Evolutionary conservation across 441 rosid genomes (phyloP).

Genomic region (Populus hybrid): DNA sequence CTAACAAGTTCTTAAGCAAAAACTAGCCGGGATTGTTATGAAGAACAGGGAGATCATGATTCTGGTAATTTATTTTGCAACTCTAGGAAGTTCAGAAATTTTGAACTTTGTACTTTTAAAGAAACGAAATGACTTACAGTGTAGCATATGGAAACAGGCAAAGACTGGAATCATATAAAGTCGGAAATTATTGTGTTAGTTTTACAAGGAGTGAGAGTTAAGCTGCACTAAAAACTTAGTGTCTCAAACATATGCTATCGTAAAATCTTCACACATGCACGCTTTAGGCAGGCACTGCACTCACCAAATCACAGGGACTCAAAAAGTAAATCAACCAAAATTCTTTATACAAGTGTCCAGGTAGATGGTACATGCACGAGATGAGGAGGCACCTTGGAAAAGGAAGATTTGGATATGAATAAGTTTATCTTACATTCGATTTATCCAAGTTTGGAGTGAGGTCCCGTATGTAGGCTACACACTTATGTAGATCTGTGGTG

Average conservation of each 20-base stretch:
- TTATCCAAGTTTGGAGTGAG: slow-evolving; percentile 41
- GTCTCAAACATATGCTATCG: background rate
- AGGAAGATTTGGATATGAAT: background rate
- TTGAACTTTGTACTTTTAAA: background rate
- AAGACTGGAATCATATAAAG: background rate
- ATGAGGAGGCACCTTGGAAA: background rate
- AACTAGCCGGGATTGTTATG: background rate
- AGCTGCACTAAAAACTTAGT: background rate
- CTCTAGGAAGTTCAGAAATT: too few species aligned
- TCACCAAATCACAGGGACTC: background rate
- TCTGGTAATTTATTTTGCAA: too few species aligned
- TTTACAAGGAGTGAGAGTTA: background rate
- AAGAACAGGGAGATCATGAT: background rate
- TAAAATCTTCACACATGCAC: background rate
- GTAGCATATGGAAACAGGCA: background rate
- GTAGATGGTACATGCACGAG: background rate
- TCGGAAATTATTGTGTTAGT: background rate
- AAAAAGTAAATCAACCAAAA: background rate
- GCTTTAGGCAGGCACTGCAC: background rate
- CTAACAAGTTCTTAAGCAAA: background rate
- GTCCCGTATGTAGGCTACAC: slow-evolving; percentile 50
- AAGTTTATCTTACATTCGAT: slow-evolving; percentile 49
- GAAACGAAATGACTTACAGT: too few species aligned
- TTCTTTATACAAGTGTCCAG: background rate
- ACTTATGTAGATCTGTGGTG: slow-evolving; percentile 91